Conservation (phyloP, 2,329 filamentous ascomycete genomes). For the Aquanectria penicillioides region DNA sequence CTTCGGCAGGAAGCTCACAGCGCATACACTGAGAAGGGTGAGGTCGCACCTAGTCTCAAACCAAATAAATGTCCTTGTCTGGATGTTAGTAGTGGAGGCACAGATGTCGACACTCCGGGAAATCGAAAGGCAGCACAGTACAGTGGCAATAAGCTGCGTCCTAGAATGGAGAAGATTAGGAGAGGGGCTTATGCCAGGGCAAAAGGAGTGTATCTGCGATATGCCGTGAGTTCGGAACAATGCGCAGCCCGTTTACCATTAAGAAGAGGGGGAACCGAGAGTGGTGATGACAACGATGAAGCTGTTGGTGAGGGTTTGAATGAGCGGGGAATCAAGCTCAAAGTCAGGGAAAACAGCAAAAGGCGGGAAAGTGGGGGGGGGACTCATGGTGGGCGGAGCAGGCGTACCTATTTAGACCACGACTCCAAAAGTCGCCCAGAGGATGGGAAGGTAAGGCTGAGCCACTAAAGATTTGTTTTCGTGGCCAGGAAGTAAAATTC, state of each 20-base stretch:
- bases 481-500: no score
- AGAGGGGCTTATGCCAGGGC: background rate
- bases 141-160: background rate
- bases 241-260: background rate
- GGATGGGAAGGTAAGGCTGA: no score
- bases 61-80: no score
- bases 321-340: slow-evolving; percentile 20
- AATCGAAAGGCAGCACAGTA: background rate
- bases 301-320: background rate
- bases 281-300: slow-evolving; percentile 2
- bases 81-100: background rate
- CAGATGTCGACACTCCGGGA: background rate
- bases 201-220: background rate
- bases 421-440: no score
- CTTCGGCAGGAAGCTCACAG: slow-evolving; percentile 30
- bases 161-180: slow-evolving; percentile 6
- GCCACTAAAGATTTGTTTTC: no score
- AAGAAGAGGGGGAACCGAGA: background rate
- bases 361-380: slow-evolving; percentile 17
- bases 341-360: slow-evolving; percentile 4
- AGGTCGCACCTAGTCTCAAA: slow-evolving; percentile 19
- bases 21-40: slow-evolving; percentile 17
- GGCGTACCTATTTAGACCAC: slow-evolving; percentile 10
- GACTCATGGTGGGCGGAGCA: slow-evolving; percentile 15
- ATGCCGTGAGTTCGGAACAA: background rate